Evolutionary conservation across 1,139 yeast genomes (phyloP).

Genomic region (Petasospora fabianii): DNA sequence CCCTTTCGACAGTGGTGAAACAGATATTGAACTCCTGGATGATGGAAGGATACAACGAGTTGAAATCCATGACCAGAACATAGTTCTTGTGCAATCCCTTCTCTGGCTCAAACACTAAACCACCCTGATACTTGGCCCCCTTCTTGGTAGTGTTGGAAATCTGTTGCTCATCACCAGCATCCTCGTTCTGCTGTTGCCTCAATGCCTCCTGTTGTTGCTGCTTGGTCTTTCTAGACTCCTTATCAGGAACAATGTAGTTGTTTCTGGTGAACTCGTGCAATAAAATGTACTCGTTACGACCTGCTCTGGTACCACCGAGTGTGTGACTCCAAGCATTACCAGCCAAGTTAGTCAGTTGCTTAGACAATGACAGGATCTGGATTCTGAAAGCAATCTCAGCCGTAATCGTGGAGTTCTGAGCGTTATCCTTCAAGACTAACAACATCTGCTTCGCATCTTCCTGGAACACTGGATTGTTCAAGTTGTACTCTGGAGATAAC

Average conservation of each 20-base stretch:
- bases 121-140: slow-evolving; percentile 83
- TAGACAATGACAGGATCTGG: slow-evolving; percentile 84
- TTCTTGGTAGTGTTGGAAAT: slow-evolving; percentile 51
- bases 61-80: slow-evolving; percentile 95
- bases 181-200: slow-evolving; percentile 28
- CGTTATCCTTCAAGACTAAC: slow-evolving; percentile 70
- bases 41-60: slow-evolving; percentile 93
- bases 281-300: slow-evolving; percentile 90
- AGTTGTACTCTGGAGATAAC: slow-evolving; percentile 67
- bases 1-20: slow-evolving; percentile 89
- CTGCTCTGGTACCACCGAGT: slow-evolving; percentile 92
- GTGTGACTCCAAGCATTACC: slow-evolving; percentile 99
- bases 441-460: slow-evolving; percentile 66
- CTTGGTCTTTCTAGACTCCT: slow-evolving; percentile 53
- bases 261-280: slow-evolving; percentile 86
- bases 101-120: slow-evolving; percentile 95
- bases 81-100: slow-evolving; percentile 90
- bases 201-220: slow-evolving; percentile 33
- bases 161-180: slow-evolving; percentile 42
- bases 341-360: slow-evolving; percentile 88
- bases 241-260: slow-evolving; percentile 86
- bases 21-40: slow-evolving; percentile 97
- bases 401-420: slow-evolving; percentile 61
- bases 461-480: slow-evolving; percentile 58
- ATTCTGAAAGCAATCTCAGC: slow-evolving; percentile 77